Evolutionary conservation across 805 yeast genomes (phyloP).

Genomic region (Metschnikowia dekortorum): DNA sequence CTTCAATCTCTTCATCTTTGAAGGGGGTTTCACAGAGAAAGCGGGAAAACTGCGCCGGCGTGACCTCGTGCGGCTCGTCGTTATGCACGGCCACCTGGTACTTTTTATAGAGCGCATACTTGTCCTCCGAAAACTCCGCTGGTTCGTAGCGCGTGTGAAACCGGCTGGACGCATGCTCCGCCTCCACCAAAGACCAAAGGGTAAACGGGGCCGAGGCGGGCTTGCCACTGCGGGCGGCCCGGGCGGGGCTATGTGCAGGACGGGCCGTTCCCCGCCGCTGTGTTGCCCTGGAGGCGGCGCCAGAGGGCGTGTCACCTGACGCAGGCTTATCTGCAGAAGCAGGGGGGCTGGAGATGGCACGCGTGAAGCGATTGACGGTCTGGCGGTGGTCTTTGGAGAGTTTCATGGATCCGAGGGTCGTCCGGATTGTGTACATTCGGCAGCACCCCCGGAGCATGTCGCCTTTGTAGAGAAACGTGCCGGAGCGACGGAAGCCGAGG

Average conservation of each 20-base stretch:
- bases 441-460: constrained; percentile 76
- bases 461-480: constrained; percentile 57
- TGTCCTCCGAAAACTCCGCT: constrained; percentile 50
- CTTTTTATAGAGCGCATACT: constrained; percentile 56
- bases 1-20: constrained; percentile 20
- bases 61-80: constrained; percentile 48
- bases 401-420: constrained; percentile 43
- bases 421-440: constrained; percentile 71
- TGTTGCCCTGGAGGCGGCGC: too few relatives aligned
- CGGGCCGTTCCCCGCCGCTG: too few relatives aligned
- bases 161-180: constrained; percentile 34
- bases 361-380: constrained; percentile 56
- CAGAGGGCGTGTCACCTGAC: too few relatives aligned
- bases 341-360: constrained; percentile 23
- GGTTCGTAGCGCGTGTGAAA: constrained; percentile 50
- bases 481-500: constrained; percentile 77
- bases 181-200: constrained; percentile 26
- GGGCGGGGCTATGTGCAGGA: background rate
- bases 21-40: constrained; percentile 75
- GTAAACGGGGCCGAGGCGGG: background rate
- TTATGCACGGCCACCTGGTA: constrained; percentile 72
- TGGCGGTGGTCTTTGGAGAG: constrained; percentile 65
- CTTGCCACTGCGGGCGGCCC: background rate
- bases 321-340: background rate
- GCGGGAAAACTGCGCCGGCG: constrained; percentile 47